phyloP scores from a whole-genome alignment of 2,329 filamentous ascomycete species.

The Penicillium sp. region DNA sequence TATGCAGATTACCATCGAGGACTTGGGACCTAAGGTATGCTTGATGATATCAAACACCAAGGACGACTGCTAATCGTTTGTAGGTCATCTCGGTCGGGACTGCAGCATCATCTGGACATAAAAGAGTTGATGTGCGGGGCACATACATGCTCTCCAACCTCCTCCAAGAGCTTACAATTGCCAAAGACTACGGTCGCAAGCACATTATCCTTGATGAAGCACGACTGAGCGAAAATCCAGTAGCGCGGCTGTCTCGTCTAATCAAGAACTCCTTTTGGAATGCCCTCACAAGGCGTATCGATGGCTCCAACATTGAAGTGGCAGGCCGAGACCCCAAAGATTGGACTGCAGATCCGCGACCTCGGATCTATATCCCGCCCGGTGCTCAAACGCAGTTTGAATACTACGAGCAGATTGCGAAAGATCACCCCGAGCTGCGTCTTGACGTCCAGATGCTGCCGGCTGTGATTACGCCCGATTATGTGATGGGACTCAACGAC shows the following conservation, averaged over 20 bases:
- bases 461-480: conserved; percentile 70
- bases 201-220: conserved; percentile 89
- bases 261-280: conserved; percentile 93
- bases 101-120: conserved; percentile 78
- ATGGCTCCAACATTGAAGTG: conserved; percentile 73
- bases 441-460: conserved; percentile 80
- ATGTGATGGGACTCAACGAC: conserved; percentile 77
- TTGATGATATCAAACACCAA: neutral
- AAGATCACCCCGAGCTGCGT: conserved; percentile 74
- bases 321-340: conserved; percentile 91
- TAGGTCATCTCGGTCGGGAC: conserved; percentile 81
- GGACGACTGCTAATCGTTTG: conserved; percentile 25
- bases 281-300: conserved; percentile 82
- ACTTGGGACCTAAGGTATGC: conserved; percentile 80
- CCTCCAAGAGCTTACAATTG: conserved; percentile 88
- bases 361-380: conserved; percentile 83
- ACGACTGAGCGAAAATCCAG: conserved; percentile 90
- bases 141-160: conserved; percentile 98
- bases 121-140: conserved; percentile 84
- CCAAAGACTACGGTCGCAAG: conserved; percentile 84
- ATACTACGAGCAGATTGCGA: conserved; percentile 80
- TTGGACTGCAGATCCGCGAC: conserved; percentile 85
- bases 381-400: conserved; percentile 83
- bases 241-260: conserved; percentile 78
- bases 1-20: conserved; percentile 96